Percentiles rank a stretch among this genome's conserved stretches.
phyloP scores from a whole-genome alignment of 179 eudicot species.

The Amaranthus tricolor region DNA sequence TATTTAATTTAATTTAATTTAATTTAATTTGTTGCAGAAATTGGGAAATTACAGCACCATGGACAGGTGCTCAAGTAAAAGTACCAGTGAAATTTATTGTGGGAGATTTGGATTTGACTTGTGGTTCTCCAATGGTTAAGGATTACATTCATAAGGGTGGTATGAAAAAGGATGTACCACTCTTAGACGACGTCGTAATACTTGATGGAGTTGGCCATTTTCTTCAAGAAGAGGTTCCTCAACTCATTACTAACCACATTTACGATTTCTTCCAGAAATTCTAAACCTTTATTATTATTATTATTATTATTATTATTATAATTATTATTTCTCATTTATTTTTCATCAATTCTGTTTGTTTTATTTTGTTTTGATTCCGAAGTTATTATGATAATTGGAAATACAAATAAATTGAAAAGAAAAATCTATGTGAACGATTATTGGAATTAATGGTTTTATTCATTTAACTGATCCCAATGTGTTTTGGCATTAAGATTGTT shows the following conservation, averaged over 20 bases:
- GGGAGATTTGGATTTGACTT: conserved; percentile 66
- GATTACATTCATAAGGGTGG: conserved; percentile 65
- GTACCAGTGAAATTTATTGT: conserved; percentile 78
- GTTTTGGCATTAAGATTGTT: too few species aligned
- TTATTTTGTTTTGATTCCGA: too few species aligned
- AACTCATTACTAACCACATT: conserved; percentile 58
- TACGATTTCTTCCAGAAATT: conserved; percentile 56
- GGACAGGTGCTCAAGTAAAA: conserved; percentile 65
- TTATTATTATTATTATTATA: too few species aligned
- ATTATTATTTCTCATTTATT: too few species aligned
- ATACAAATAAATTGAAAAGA: too few species aligned
- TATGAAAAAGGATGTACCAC: conserved; percentile 59
- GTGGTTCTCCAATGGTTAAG: conserved; percentile 43
- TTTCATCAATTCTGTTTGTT: too few species aligned
- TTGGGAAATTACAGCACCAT: conserved; percentile 81
- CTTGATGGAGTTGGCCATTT: conserved; percentile 84
- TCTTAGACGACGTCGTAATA: conserved; percentile 60
- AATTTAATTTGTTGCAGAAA: conserved; percentile 37
- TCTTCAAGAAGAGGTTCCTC: conserved; percentile 64
- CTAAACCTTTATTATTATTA: conserved; percentile 16
- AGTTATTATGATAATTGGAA: too few species aligned
- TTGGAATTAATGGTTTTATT: too few species aligned
- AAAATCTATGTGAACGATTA: too few species aligned
- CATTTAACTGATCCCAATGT: too few species aligned
- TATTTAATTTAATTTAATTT: too few species aligned